Percentiles rank a stretch among this genome's conserved stretches.
Conservation (phyloP, 2,329 filamentous ascomycete genomes). For the Colletotrichum orbiculare region DNA sequence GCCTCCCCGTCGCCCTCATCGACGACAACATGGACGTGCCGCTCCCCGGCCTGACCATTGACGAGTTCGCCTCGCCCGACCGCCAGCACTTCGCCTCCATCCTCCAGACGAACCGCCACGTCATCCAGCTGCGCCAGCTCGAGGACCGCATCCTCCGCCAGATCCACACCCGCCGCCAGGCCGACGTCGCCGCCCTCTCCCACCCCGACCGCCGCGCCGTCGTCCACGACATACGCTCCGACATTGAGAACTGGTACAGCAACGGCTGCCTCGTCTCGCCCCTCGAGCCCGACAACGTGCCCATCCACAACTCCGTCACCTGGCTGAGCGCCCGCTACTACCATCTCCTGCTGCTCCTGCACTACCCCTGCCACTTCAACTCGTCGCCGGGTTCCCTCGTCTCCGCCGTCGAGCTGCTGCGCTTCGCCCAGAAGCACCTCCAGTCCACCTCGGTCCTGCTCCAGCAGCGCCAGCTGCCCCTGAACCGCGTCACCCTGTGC, state of each 20-base stretch:
- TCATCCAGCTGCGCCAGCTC: conserved; percentile 56
- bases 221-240: conserved; percentile 49
- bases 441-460: conserved; percentile 54
- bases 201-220: conserved; percentile 47
- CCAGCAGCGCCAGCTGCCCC: conserved; percentile 55
- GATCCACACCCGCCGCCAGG: conserved; percentile 47
- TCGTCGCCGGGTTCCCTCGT: conserved; percentile 43
- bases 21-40: conserved; percentile 54
- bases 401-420: conserved; percentile 48
- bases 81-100: conserved; percentile 51
- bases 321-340: conserved; percentile 58
- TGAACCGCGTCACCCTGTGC: conserved; percentile 55
- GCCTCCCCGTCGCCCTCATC: conserved; percentile 51
- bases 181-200: conserved; percentile 44
- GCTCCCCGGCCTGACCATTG: conserved; percentile 55
- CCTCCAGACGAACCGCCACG: conserved; percentile 56
- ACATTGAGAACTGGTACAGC: conserved; percentile 60
- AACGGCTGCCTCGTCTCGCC: conserved; percentile 57
- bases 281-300: conserved; percentile 54
- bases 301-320: conserved; percentile 57
- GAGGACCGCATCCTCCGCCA: conserved; percentile 53
- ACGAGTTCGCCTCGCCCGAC: conserved; percentile 55
- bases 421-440: conserved; percentile 54
- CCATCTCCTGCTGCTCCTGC: conserved; percentile 55
- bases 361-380: conserved; percentile 56